Conservation (phyloP, 441 rosid species). For the Adansonia gregorii region DNA sequence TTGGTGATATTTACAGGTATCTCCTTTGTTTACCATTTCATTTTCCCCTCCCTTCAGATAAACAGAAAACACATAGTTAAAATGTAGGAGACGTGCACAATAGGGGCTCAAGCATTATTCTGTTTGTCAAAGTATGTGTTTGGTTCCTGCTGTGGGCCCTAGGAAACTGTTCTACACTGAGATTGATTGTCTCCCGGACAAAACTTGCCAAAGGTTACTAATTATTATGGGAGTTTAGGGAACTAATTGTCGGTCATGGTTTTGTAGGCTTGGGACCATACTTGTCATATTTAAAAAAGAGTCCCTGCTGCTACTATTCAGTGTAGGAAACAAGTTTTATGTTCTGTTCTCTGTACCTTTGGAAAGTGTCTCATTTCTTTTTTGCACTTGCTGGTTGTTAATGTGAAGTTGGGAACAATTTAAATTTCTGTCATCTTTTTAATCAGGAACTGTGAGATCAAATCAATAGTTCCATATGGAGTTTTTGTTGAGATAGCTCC, state of each 20-base stretch:
- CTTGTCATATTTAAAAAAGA: not conserved
- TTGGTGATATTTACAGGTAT: slow-evolving; percentile 93
- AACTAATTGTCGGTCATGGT: not conserved
- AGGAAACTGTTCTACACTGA: not conserved
- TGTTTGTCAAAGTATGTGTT: slow-evolving; percentile 5
- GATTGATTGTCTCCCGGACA: not conserved
- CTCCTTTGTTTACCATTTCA: slow-evolving; percentile 24
- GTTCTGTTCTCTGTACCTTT: slow-evolving; percentile 15
- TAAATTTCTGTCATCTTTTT: slow-evolving; percentile 29
- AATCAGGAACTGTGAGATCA: slow-evolving; percentile 88
- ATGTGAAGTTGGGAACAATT: slow-evolving; percentile 16
- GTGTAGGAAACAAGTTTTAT: slow-evolving; percentile 11
- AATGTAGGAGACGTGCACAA: not conserved
- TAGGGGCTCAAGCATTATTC: slow-evolving; percentile 1
- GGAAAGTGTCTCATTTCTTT: slow-evolving; percentile 19
- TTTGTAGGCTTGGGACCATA: not conserved
- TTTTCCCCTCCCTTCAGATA: not conserved
- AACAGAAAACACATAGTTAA: not conserved
- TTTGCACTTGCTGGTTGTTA: slow-evolving; percentile 20
- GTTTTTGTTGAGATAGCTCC: slow-evolving; percentile 97
- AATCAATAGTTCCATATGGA: slow-evolving; percentile 87
- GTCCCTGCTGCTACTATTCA: not conserved
- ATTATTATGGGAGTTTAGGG: not conserved
- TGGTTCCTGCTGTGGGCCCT: not conserved
- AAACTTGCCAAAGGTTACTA: not conserved